phyloP scores from a whole-genome alignment of 441 rosid species.

The Syzygium malaccense region DNA sequence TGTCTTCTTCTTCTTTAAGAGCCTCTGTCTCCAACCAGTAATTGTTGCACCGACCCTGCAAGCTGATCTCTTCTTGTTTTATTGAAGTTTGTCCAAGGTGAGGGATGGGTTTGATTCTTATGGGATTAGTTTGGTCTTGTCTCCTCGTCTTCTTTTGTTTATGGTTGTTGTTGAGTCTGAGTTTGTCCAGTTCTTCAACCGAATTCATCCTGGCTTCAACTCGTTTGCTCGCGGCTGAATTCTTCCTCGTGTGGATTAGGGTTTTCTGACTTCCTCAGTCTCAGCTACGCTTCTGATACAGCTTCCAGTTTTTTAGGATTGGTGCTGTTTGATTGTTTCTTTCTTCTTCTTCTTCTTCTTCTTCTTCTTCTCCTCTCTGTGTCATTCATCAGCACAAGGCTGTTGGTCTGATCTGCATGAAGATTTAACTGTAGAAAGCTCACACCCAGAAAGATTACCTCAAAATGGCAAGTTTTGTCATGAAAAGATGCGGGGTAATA shows the following conservation, averaged over 20 bases:
- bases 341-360: background rate
- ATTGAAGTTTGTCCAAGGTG: background rate
- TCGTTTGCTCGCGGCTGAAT: background rate
- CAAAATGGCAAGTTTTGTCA: background rate
- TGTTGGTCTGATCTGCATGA: background rate
- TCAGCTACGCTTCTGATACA: background rate
- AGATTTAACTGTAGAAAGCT: background rate
- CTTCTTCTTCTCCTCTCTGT: background rate
- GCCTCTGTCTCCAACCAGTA: constrained; percentile 11
- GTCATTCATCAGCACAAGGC: background rate
- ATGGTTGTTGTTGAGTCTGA: background rate
- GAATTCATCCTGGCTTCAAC: background rate
- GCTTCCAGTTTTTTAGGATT: background rate
- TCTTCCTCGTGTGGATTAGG: background rate
- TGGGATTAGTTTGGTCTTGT: background rate
- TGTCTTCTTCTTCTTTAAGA: background rate
- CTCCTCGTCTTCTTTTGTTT: background rate
- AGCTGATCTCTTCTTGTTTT: background rate
- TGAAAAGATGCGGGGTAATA: background rate
- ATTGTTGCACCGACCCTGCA: background rate
- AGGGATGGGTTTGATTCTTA: background rate
- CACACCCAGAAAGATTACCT: background rate
- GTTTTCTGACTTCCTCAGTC: background rate
- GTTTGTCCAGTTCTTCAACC: background rate
- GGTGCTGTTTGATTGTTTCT: background rate